A percentile compares a stretch with the other conserved stretches of the same genome.
phyloP scores from a whole-genome alignment of 2,329 filamentous ascomycete genomes.

The Stagonosporopsis vannaccii region DNA sequence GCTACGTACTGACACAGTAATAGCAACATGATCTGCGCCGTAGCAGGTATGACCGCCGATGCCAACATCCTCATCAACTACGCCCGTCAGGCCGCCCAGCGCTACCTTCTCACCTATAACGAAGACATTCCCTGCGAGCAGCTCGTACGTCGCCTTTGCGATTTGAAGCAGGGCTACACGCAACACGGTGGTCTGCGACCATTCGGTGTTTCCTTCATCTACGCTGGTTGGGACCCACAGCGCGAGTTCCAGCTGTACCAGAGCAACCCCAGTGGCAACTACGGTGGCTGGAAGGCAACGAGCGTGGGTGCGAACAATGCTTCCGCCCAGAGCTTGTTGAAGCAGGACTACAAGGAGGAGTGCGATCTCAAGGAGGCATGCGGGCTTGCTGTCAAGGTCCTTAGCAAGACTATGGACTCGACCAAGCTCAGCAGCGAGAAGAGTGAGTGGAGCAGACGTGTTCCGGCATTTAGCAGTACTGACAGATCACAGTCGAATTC shows the following conservation, averaged over 20 bases:
- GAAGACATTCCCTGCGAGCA: constrained; percentile 99
- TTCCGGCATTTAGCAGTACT: constrained; percentile 21
- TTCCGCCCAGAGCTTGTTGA: constrained; percentile 93
- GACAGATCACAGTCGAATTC: constrained; percentile 78
- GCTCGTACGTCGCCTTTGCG: constrained; percentile 93
- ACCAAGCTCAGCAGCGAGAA: constrained; percentile 99
- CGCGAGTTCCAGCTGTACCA: constrained; percentile 98
- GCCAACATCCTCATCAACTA: constrained; percentile 99
- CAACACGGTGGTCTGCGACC: constrained; percentile 98
- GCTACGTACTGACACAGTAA: constrained; percentile 12
- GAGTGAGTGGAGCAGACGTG: constrained; percentile 69
- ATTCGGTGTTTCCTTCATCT: constrained; percentile 99
- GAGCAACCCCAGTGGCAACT: constrained; percentile 98
- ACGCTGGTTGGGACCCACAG: constrained; percentile 95
- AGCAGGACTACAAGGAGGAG: constrained; percentile 99
- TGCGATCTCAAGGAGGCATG: constrained; percentile 96
- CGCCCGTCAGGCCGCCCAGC: constrained; percentile 93
- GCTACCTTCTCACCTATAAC: constrained; percentile 98
- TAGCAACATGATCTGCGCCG: constrained; percentile 99
- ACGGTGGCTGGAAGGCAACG: constrained; percentile 98
- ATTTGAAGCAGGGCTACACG: constrained; percentile 98
- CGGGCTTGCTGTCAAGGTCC: constrained; percentile 95
- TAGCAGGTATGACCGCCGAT: constrained; percentile 98
- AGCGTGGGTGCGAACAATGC: constrained; percentile 98
- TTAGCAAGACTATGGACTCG: constrained; percentile 99